phyloP scores from a whole-genome alignment of 768 basidiomycete genomes.

The Tremella mesenterica region DNA sequence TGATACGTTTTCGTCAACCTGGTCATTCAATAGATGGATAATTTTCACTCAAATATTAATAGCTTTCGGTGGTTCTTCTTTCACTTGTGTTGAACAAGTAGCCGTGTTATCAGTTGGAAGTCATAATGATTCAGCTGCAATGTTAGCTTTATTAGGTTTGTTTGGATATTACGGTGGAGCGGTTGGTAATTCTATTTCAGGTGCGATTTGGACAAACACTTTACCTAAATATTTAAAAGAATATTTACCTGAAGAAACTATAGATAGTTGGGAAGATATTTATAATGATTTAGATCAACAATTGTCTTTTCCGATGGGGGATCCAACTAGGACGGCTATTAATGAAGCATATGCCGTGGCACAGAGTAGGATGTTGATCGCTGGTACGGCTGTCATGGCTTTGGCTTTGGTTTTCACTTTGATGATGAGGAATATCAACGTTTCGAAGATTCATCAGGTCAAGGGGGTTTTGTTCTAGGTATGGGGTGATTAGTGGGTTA shows the following conservation, averaged over 20 bases:
- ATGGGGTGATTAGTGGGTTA: no score
- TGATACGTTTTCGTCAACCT: conserved; percentile 35
- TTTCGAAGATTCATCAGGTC: conserved; percentile 30
- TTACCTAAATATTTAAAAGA: conserved; percentile 16
- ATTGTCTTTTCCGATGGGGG: conserved; percentile 25
- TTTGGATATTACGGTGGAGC: conserved; percentile 24
- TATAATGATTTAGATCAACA: conserved; percentile 28
- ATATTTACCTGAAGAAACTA: conserved; percentile 20
- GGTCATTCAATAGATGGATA: conserved; percentile 15
- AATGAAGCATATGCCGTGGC: conserved; percentile 19
- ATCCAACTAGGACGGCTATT: conserved; percentile 25
- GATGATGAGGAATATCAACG: conserved; percentile 31
- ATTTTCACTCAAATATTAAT: conserved; percentile 35
- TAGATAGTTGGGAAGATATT: conserved; percentile 18
- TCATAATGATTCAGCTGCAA: conserved; percentile 27
- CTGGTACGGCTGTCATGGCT: conserved; percentile 27
- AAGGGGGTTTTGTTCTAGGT: conserved; percentile 35
- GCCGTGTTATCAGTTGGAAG: conserved; percentile 20
- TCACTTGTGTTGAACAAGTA: conserved; percentile 29
- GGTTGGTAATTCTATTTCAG: conserved; percentile 30
- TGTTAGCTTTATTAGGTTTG: conserved; percentile 19
- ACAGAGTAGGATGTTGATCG: conserved; percentile 34
- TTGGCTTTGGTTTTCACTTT: conserved; percentile 14
- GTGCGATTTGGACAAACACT: conserved; percentile 39
- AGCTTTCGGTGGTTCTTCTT: conserved; percentile 21